Conservation (phyloP, 2,329 filamentous ascomycete genomes). For the Rhexocercosporidium sp. region DNA sequence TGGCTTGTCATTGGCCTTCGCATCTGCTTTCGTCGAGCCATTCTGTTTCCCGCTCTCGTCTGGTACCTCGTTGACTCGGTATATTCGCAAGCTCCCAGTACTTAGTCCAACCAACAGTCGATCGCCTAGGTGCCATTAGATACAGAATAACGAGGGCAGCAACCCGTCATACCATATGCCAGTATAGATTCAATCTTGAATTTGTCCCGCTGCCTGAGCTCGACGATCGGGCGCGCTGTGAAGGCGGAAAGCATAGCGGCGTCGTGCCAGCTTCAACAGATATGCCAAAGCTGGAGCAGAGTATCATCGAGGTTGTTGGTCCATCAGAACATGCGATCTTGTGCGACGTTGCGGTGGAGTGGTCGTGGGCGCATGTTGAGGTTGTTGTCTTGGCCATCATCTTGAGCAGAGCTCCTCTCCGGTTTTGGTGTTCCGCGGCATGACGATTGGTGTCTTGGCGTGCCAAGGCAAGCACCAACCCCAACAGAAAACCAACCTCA, state of each 20-base stretch:
- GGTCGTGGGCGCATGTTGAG: constrained; percentile 30
- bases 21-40: constrained; percentile 43
- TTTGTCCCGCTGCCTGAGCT: constrained; percentile 95
- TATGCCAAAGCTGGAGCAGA: constrained; percentile 20
- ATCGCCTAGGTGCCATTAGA: constrained; percentile 64
- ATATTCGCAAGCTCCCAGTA: constrained; percentile 86
- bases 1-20: constrained; percentile 38
- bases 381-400: constrained; percentile 9
- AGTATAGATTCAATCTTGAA: constrained; percentile 96
- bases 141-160: not conserved
- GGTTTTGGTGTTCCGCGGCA: constrained; percentile 7
- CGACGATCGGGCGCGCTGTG: constrained; percentile 92
- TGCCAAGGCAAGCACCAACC: constrained; percentile 56
- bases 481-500: too few species aligned
- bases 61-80: constrained; percentile 78
- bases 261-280: constrained; percentile 33
- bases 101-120: constrained; percentile 90
- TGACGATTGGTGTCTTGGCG: constrained; percentile 44
- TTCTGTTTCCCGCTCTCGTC: constrained; percentile 48
- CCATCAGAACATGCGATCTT: constrained; percentile 10
- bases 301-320: constrained; percentile 28
- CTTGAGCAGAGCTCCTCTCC: not conserved
- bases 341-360: constrained; percentile 19
- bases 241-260: constrained; percentile 92
- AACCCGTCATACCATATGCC: constrained; percentile 70